Evolutionary conservation across 257 asterid genomes (phyloP), one percentile per base, ranked within the genome.

Genomic region (Forsythia viridissima): DNA sequence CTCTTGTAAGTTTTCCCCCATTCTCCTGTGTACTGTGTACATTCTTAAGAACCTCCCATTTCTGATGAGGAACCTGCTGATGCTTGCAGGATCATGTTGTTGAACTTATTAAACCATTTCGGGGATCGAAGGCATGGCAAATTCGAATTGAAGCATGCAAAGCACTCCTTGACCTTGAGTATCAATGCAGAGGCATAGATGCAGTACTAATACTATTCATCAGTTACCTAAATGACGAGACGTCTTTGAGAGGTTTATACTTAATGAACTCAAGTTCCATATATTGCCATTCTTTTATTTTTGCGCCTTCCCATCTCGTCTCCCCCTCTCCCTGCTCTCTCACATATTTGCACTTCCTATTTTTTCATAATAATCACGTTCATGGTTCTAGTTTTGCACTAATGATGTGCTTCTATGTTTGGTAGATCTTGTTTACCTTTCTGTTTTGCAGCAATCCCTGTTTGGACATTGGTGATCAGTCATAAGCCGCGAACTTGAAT

Each of bases 121-220:
- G 80, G 75, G 80, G 69, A 70, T 89, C 88, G 46, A 92, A 81
- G 85, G 84, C 88, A 4, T 96, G 97, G 97, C 89, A 87, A 75
- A 89, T 93, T 77, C 90, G 92, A 77, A 82, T 96, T 81, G 95
- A 92, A 88, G 97, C 99, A 40, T 85, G 90, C 87, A 86, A 92
- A 84, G 89, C 97, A 5, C 97, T 93, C 77, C 90, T 96, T 80
- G 97, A 93, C 85, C 97, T 96, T 75, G 98, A 93, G 84, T 90
- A 87, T 84, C 97, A 92, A 77, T 83, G 85, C 85, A 83, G 84
- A 77, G 99, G 99, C 83, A 87, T 87, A 75, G 97, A 93, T 82
- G 92, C 97, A 57, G 91, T 96, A 74, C 80, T 96, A 81, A 69
- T 85, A 69, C 82, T 93, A 76, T 93, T 96, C 91, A 88, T 92